A percentile compares a stretch with the other conserved stretches of the same genome.
Conservation (phyloP, 2,329 filamentous ascomycete species). For the Microthyrium microscopicum region DNA sequence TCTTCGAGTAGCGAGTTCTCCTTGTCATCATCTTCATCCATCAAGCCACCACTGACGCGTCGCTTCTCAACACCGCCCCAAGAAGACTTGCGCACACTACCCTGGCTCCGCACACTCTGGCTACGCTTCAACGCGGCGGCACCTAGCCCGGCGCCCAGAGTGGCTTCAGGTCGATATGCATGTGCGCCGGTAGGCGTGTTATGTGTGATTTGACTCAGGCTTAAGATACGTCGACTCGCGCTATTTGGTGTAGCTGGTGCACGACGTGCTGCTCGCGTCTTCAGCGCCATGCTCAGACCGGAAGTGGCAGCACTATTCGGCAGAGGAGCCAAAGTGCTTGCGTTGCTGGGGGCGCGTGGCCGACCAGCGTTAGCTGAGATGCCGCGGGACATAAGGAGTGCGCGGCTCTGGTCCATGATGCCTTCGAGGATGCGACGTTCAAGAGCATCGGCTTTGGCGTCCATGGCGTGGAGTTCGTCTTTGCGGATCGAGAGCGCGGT, state of each 20-base stretch:
- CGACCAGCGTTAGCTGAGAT: background rate
- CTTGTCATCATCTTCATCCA: constrained; percentile 29
- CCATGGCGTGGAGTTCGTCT: constrained; percentile 85
- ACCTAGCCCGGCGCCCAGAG: constrained; percentile 36
- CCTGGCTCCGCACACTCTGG: constrained; percentile 21
- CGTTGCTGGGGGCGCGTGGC: constrained; percentile 11
- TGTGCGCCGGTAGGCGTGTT: constrained; percentile 39
- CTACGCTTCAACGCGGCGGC: constrained; percentile 38
- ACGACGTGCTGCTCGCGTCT: constrained; percentile 23
- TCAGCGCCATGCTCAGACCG: constrained; percentile 32
- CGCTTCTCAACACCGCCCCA: no score
- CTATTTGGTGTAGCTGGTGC: constrained; percentile 22
- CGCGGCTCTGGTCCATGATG: constrained; percentile 87
- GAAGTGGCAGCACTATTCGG: constrained; percentile 16
- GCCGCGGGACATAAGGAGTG: constrained; percentile 61
- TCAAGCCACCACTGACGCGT: background rate
- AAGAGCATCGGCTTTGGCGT: constrained; percentile 68
- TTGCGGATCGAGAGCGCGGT: constrained; percentile 77
- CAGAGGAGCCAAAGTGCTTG: constrained; percentile 14
- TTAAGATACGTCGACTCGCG: constrained; percentile 59
- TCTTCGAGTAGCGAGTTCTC: constrained; percentile 27
- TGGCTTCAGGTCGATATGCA: constrained; percentile 10
- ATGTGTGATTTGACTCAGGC: constrained; percentile 74
- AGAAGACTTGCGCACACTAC: no score
- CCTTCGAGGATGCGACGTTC: constrained; percentile 89